Evolutionary conservation across 441 rosid genomes (phyloP), one percentile per base, ranked within the genome.

Genomic region (Arabidopsis lyrata): DNA sequence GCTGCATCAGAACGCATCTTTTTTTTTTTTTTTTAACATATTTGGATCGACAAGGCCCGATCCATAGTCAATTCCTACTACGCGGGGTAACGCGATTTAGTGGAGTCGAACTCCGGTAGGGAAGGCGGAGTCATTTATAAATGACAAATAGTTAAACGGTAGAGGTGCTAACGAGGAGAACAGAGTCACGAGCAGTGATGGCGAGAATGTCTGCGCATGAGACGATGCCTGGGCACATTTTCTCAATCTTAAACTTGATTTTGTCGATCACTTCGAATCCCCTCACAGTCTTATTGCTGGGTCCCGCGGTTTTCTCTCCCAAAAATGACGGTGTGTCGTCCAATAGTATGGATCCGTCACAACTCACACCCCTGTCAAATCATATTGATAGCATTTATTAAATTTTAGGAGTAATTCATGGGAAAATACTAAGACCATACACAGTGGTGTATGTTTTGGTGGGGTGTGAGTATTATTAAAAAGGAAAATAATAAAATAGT

Each of bases 151-250:
- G 32, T 24, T 38, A 75, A 61, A 6, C 2, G 65, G 15, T 9
- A 49, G 15, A 38, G 20, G 48, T 44, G 45, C 90, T 80, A 67
- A 87, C 97, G 9, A 74, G 65, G 32, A 50, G 82, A 18, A 81
- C 83, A 10, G 95, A 90, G 81, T 91, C 93, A 5, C 93, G 86
- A 45, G 97, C 88, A 18, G 88, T 74, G 50, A 90, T 74, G 74
- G 95, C 84, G n/a, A 90, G 14, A 50, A 91, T 70, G 75, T 91
- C 97, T n/a, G 97, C 95, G 8, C 97, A 91, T 3, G 97, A 90
- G 47, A 91, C 97, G 2, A 88, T 74, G 4, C 90, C 88, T 0
- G 97, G 93, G 53, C 96, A 91, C 4, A 63, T 67, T 56, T 59
- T 60, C 79, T 91, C 95, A 10, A 89, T 90, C 32, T 66, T 76